phyloP scores from a whole-genome alignment of 208 protist genomes.

The Wallacemonas collosoma region DNA sequence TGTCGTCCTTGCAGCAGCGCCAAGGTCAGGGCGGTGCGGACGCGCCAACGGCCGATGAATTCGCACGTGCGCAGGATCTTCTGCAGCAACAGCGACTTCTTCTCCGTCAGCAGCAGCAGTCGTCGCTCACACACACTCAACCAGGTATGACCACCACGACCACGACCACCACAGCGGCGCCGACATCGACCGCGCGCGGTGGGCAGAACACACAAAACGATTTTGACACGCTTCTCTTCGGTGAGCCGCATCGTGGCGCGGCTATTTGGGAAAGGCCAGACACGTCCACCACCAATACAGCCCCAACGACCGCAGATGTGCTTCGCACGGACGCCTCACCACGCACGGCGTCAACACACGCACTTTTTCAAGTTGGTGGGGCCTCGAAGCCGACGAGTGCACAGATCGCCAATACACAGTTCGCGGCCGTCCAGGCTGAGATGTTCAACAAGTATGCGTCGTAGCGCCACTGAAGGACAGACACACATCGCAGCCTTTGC shows the following conservation, averaged over 20 bases:
- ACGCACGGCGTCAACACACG: neutral
- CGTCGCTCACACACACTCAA: no score
- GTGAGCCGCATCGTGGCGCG: neutral
- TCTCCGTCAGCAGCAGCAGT: neutral
- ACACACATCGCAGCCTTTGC: no score
- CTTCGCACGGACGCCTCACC: no score
- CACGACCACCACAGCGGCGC: no score
- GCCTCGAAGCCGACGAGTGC: neutral
- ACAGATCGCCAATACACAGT: neutral
- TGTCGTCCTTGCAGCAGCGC: neutral
- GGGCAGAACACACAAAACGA: neutral
- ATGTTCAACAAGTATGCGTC: slow-evolving; percentile 8
- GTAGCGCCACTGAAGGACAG: neutral
- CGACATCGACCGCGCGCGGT: no score
- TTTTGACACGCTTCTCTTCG: slow-evolving; percentile 17
- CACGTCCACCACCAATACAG: neutral
- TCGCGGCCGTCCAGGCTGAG: slow-evolving; percentile 27
- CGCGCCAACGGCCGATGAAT: neutral
- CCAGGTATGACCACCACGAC: no score
- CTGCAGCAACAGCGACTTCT: slow-evolving; percentile 4
- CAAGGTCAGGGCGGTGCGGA: neutral
- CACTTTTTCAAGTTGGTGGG: slow-evolving; percentile 17
- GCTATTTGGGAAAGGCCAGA: neutral
- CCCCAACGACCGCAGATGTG: neutral
- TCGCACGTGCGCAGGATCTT: neutral